phyloP scores from a whole-genome alignment of 139 green algal species.

The Micractinium conductrix region DNA sequence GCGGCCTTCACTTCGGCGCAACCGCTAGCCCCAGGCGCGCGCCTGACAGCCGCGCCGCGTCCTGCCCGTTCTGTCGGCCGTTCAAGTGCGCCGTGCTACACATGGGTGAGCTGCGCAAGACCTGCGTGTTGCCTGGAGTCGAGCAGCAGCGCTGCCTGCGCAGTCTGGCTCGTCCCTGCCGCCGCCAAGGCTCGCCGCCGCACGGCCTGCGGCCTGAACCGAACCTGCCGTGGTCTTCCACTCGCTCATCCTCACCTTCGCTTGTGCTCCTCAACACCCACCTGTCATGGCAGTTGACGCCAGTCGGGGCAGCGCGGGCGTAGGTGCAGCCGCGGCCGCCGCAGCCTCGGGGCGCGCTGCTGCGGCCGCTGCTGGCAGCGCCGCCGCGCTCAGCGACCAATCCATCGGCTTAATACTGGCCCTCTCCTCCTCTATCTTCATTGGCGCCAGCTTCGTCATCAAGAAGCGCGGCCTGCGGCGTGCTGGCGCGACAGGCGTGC shows the following conservation, averaged over 20 bases:
- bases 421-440: constrained; percentile 87
- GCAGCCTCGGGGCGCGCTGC: not conserved
- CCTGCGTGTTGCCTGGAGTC: not conserved
- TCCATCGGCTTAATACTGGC: constrained; percentile 86
- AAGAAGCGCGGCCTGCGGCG: constrained; percentile 95
- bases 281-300: not conserved
- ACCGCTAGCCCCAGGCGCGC: no score
- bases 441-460: constrained; percentile 97
- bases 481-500: constrained; percentile 75
- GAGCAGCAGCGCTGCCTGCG: no score
- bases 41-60: no score
- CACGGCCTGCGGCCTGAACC: no score
- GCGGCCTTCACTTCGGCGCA: no score
- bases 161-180: no score
- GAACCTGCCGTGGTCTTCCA: no score
- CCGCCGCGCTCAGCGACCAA: constrained; percentile 59
- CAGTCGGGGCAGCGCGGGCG: not conserved
- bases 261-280: not conserved
- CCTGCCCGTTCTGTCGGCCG: no score
- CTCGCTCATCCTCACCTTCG: no score
- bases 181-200: not conserved
- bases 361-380: constrained; percentile 19
- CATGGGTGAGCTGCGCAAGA: no score
- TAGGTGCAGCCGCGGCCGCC: not conserved
- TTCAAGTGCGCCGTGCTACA: no score